Percentiles rank a stretch among this genome's conserved stretches.
These are phyloP conservation scores for Diddensiella transvaalensis DNA, from an alignment of 805 yeast species.

Conservation along the genomic window DNA sequence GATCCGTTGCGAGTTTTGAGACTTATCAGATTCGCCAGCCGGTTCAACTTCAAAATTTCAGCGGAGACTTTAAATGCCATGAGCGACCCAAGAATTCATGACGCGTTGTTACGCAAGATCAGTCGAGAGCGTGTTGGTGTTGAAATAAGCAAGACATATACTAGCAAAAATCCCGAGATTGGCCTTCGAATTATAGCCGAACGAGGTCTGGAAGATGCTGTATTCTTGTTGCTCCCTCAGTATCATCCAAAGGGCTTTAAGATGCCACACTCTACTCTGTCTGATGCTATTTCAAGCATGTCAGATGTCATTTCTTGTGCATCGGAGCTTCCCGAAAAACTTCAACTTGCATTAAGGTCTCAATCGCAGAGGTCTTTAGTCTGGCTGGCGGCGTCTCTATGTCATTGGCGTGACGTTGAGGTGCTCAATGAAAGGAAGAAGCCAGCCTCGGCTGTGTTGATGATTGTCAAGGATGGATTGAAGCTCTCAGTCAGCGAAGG, in stretches of 20 bases:
- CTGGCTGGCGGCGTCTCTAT: conserved; percentile 49
- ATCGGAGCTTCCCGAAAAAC: neutral
- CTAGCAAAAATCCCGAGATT: conserved; percentile 55
- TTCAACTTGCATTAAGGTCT: neutral
- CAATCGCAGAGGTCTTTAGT: conserved; percentile 22
- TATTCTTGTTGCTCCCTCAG: conserved; percentile 45
- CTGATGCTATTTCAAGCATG: conserved; percentile 8
- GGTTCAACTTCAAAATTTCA: conserved; percentile 67
- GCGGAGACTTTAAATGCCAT: conserved; percentile 56
- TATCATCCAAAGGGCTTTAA: conserved; percentile 16
- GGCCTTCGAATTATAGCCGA: conserved; percentile 60
- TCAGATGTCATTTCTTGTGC: conserved; percentile 15
- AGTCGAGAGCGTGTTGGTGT: conserved; percentile 88
- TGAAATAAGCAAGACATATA: conserved; percentile 75
- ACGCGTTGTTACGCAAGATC: conserved; percentile 64
- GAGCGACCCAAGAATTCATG: conserved; percentile 53
- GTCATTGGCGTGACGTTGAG: conserved; percentile 44
- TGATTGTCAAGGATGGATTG: conserved; percentile 64
- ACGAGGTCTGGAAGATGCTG: conserved; percentile 52
- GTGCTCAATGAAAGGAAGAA: conserved; percentile 40
- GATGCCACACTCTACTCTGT: conserved; percentile 10
- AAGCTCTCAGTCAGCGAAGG: conserved; percentile 58
- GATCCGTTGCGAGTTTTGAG: conserved; percentile 91
- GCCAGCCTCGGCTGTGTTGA: conserved; percentile 41
- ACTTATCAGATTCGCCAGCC: conserved; percentile 78